Conservation (phyloP, 2,329 filamentous ascomycete genomes). For the Madurella fahalii region DNA sequence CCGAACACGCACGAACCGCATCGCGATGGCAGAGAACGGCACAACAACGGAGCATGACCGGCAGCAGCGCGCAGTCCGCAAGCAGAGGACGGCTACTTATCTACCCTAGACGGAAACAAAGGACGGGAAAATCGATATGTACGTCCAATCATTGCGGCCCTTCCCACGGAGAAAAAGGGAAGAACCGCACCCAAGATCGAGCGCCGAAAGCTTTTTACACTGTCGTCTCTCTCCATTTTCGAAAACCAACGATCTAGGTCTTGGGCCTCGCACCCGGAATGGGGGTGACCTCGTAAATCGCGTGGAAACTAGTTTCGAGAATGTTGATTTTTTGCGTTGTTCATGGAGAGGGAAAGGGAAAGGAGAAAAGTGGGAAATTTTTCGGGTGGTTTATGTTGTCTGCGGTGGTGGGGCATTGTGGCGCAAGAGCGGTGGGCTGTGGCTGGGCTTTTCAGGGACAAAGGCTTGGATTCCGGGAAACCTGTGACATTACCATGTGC, state of each 20-base stretch:
- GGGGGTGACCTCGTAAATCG: conserved; percentile 39
- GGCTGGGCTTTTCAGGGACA: neutral
- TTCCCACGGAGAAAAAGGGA: conserved; percentile 39
- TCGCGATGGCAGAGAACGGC: no score
- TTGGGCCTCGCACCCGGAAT: conserved; percentile 31
- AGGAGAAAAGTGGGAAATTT: conserved; percentile 17
- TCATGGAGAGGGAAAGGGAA: conserved; percentile 36
- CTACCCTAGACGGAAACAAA: no score
- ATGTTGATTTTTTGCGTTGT: conserved; percentile 48
- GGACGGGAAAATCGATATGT: conserved; percentile 33
- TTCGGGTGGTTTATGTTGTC: conserved; percentile 13
- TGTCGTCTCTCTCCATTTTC: conserved; percentile 42
- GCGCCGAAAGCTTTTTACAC: conserved; percentile 33
- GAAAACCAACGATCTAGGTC: conserved; percentile 41
- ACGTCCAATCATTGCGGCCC: conserved; percentile 51
- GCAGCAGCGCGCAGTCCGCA: neutral
- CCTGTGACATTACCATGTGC: no score
- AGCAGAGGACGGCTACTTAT: neutral
- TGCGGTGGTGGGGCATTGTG: neutral
- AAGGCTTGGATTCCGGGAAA: no score
- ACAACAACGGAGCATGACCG: neutral
- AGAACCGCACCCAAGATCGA: conserved; percentile 51
- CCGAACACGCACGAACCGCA: no score
- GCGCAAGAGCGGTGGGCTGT: neutral
- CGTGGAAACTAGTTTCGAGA: conserved; percentile 39